Conservation (phyloP, 495 filamentous ascomycete species). For the Aspergillus steynii region DNA sequence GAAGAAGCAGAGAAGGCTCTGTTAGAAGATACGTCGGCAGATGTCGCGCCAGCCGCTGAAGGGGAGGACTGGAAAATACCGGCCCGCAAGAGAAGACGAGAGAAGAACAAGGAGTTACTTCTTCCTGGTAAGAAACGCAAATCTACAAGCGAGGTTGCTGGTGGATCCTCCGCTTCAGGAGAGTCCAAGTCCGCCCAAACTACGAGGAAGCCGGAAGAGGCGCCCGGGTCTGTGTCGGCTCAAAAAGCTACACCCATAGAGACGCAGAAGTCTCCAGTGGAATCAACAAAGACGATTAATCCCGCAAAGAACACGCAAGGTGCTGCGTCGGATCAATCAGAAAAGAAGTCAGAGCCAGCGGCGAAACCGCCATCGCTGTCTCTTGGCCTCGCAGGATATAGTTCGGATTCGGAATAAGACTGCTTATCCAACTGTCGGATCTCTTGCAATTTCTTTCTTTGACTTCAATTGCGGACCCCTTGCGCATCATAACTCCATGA, state of each 20-base stretch:
- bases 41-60: slow-evolving; percentile 33
- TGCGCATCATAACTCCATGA: too few species aligned
- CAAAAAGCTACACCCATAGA: not conserved
- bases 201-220: slow-evolving; percentile 9
- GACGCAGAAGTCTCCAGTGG: not conserved
- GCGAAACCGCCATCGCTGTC: slow-evolving; percentile 18
- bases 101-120: slow-evolving; percentile 52
- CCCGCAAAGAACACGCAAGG: slow-evolving; percentile 4
- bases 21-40: slow-evolving; percentile 37
- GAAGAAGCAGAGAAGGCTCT: slow-evolving; percentile 62
- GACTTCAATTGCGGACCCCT: not conserved
- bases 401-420: slow-evolving; percentile 44
- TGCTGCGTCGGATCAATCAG: slow-evolving; percentile 3
- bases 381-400: slow-evolving; percentile 43
- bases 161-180: slow-evolving; percentile 12
- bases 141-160: slow-evolving; percentile 26
- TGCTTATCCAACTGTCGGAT: not conserved
- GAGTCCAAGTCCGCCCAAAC: slow-evolving; percentile 18
- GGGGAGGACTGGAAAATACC: slow-evolving; percentile 57
- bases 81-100: slow-evolving; percentile 60
- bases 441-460: not conserved
- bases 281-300: slow-evolving; percentile 3
- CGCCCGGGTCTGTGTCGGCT: not conserved
- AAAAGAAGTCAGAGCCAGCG: slow-evolving; percentile 11
- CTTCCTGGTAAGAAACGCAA: slow-evolving; percentile 62